Base-by-base conservation (phyloP, 768 basidiomycete species). In the Calvatia gigantea region DNA sequence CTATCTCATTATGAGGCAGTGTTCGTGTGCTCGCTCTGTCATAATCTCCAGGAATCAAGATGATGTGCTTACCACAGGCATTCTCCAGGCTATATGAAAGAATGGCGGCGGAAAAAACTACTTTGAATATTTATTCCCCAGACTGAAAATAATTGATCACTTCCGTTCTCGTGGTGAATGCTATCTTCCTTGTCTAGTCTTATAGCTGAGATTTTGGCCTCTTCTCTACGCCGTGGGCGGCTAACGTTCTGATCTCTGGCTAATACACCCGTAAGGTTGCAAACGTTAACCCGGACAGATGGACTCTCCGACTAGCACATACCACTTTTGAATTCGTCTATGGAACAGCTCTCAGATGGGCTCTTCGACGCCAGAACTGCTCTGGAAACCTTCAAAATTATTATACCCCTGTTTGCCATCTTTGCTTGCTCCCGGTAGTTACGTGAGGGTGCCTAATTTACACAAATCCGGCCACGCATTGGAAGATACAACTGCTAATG, bases 21-120 rank as follows among this genome's bases (percentile, higher is more conserved):
- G 73, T 74, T 55, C 17, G 73, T 63, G 4, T 38, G 3, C 12
- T 42, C 19, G 3, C 7, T 2, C 25, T 14, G 7, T 43, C n/a
- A 33, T 1, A 48, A 45, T 8, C 15, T n/a, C n/a, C n/a, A n/a
- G 31, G 11, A 43, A 6, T 41, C 28, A 49, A 21, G 23, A 37
- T 14, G 32, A 38, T n/a, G n/a, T 3, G 37, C 51, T 31, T 49
- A 37, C 58, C 38, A 15, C 28, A 4, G 19, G 21, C 41, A 17
- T 37, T 27, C 3, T 23, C 25, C 35, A 74, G 82, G 84, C 77
- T 15, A 65, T 87, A 1, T 86, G 86, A 1, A 71, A 75, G 15
- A 85, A 75, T 39, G 86, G 86, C 12, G 86, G 83, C 15, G 85
- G 87, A 67, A 87, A 87, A 65, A 84, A 80, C 39, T 89, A 88